phyloP scores from a whole-genome alignment of 2,329 filamentous ascomycete species.

The Didymella exigua region DNA sequence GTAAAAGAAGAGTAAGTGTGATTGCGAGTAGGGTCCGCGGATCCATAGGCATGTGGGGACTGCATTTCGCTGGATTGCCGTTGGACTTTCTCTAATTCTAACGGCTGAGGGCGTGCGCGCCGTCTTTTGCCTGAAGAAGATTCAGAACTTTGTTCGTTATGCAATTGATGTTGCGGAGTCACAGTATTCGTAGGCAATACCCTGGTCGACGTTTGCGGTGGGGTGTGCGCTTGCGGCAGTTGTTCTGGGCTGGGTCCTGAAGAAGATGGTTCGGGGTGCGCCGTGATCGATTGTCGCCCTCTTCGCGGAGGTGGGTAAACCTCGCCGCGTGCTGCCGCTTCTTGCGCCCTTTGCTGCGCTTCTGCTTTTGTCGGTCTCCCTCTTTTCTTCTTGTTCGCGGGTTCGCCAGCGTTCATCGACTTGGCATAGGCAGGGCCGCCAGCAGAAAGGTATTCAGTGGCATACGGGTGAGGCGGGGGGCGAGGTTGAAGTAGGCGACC shows the following conservation, averaged over 20 bases:
- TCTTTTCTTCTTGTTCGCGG: slow-evolving; percentile 54
- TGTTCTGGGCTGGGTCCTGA: slow-evolving; percentile 27
- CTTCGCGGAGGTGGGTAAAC: slow-evolving; percentile 47
- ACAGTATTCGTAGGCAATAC: slow-evolving; percentile 26
- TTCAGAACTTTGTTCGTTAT: slow-evolving; percentile 37
- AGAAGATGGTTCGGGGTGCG: slow-evolving; percentile 31
- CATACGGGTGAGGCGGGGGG: slow-evolving; percentile 48
- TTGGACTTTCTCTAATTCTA: slow-evolving; percentile 41
- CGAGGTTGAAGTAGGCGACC: slow-evolving; percentile 55
- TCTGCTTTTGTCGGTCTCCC: slow-evolving; percentile 57
- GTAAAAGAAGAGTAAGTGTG: slow-evolving; percentile 44
- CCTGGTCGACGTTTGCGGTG: slow-evolving; percentile 30
- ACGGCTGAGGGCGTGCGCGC: slow-evolving; percentile 38
- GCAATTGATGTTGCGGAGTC: slow-evolving; percentile 39
- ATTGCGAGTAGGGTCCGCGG: slow-evolving; percentile 34
- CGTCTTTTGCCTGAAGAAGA: slow-evolving; percentile 47
- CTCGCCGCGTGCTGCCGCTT: slow-evolving; percentile 48
- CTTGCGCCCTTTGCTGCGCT: slow-evolving; percentile 52
- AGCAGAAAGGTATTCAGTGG: slow-evolving; percentile 36
- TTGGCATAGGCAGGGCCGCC: slow-evolving; percentile 39
- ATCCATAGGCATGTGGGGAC: slow-evolving; percentile 40
- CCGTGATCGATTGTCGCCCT: slow-evolving; percentile 39
- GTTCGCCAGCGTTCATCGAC: slow-evolving; percentile 38
- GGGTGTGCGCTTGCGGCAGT: slow-evolving; percentile 34
- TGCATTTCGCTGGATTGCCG: slow-evolving; percentile 36